Percentiles rank a stretch among this genome's conserved stretches.
These are phyloP conservation scores for Eleusine coracana DNA, from an alignment of 176 grass and related monocot species.

Conservation along the genomic window DNA sequence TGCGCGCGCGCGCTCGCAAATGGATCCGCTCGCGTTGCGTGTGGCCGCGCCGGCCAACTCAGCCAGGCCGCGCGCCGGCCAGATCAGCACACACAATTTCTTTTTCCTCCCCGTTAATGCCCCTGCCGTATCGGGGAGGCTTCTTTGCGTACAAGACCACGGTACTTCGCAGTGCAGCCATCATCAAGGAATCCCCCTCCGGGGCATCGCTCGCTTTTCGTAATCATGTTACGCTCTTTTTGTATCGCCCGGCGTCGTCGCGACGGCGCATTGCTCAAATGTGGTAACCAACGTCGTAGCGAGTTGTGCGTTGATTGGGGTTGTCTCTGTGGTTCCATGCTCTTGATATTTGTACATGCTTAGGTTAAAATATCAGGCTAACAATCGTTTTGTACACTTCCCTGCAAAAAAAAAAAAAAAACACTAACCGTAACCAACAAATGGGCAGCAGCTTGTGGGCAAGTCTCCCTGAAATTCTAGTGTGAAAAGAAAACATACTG, in stretches of 20 bases:
- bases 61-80: neutral
- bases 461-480: neutral
- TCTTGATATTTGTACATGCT: neutral
- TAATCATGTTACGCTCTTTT: conserved; percentile 23
- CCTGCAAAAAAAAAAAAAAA: neutral
- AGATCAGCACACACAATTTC: neutral
- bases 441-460: too few relatives aligned
- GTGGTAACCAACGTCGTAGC: neutral
- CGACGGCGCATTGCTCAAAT: neutral
- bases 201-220: neutral
- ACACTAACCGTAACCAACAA: neutral
- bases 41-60: conserved; percentile 19
- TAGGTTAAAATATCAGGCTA: neutral
- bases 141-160: conserved; percentile 26
- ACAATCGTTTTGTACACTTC: neutral
- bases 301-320: too few relatives aligned
- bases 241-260: neutral
- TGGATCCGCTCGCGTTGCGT: conserved; percentile 20
- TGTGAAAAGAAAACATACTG: neutral
- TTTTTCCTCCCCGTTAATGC: neutral
- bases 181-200: conserved; percentile 11
- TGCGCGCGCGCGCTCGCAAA: neutral
- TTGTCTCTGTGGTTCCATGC: neutral
- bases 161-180: conserved; percentile 35
- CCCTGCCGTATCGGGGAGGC: neutral